Base-by-base conservation (phyloP, 1,284 basidiomycete genomes). In the Mycena sp. region DNA sequence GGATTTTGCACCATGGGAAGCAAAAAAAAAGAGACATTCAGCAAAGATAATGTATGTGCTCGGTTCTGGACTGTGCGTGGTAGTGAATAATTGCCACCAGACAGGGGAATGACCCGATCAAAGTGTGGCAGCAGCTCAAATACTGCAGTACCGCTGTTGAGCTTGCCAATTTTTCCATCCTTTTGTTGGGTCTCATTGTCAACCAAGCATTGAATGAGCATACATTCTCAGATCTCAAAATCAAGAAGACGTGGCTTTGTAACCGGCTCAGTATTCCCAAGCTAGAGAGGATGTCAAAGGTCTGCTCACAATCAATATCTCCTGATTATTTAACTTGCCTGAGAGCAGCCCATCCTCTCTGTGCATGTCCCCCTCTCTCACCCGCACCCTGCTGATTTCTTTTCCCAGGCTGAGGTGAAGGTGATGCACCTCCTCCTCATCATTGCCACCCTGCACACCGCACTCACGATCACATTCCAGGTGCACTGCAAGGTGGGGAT, bases 201-300 rank as follows among this genome's bases (percentile, higher is more conserved):
- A 63, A 63, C 32, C 61, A 63, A 19, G 61, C 45, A 4, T 6
- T 32, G 5, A 63, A 17, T 5, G 61, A 63, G 16, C 61, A 48
- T 10, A 30, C 12, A 2, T 63, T 63, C 37, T 63, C 61, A 0
- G 61, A 52, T n/a, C 16, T 51, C 1, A 63, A 63, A 17, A 58
- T 58, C 7, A 63, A 63, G 21, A 56, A 55, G 17, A 57, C 61
- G 0, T 53, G 55, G 11, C 61, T 63, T 2, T 53, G 61, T n/a
- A 63, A 63, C 16, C 37, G 53, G 7, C 55, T 63, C 19, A 17
- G 49, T 11, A 40, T 21, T 0, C 6, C 21, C 9, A 63, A 63
- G 35, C 26, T 50, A 38, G 54, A 32, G 41, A 63, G 58, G 23
- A 63, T 63, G 54, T 63, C 54, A 3, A 57, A 63, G 55, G 54